A percentile compares a stretch with the other conserved stretches of the same genome.
phyloP scores from a whole-genome alignment of 495 filamentous ascomycete genomes.

The Neurospora sp. region DNA sequence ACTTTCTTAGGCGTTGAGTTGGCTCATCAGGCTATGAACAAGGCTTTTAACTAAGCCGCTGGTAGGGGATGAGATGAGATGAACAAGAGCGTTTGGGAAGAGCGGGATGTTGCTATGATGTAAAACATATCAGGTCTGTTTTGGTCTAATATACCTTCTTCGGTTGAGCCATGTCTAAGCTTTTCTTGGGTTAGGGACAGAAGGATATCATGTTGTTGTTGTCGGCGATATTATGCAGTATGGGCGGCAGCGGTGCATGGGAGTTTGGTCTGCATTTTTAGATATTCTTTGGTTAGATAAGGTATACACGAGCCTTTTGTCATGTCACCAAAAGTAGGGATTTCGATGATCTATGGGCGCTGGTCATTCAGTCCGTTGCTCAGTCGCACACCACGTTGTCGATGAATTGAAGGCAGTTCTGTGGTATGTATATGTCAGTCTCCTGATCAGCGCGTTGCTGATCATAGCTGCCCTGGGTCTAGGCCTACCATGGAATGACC shows the following conservation, averaged over 20 bases:
- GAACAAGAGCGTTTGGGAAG: neutral
- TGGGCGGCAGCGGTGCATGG: neutral
- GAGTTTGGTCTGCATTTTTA: neutral
- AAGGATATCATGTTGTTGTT: neutral
- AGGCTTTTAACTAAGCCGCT: slow-evolving; percentile 39
- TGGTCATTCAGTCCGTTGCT: neutral
- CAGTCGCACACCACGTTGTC: no score
- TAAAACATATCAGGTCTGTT: neutral
- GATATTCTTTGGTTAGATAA: neutral
- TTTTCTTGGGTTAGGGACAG: neutral
- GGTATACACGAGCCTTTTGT: neutral
- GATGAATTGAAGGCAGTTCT: neutral
- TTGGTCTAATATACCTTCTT: neutral
- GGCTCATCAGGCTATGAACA: slow-evolving; percentile 74
- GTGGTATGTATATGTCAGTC: neutral
- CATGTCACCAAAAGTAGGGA: neutral
- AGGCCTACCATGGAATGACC: neutral
- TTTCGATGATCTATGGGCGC: neutral
- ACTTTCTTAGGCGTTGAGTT: slow-evolving; percentile 67
- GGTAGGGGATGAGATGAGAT: neutral
- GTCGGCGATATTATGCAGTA: neutral
- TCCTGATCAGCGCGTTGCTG: neutral
- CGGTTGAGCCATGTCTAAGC: neutral
- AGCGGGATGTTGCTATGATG: neutral
- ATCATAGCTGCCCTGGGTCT: neutral